These are phyloP conservation scores for Chenopodium formosanum DNA, from an alignment of 148 eudicot species.

Conservation along the genomic window DNA sequence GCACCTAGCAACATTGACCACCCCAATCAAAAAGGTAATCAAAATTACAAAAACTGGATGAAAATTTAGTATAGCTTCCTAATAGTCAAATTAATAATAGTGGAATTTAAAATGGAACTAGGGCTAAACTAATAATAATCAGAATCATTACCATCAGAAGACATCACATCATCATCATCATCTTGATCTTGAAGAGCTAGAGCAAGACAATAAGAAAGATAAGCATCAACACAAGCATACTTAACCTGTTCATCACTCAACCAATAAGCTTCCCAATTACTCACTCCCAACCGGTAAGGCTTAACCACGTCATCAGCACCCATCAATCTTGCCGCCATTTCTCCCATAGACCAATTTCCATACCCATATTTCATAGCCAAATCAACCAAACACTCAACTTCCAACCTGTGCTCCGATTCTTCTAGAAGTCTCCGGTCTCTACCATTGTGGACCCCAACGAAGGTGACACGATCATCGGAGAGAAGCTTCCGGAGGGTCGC, in stretches of 20 bases:
- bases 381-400: constrained; percentile 1
- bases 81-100: too few species aligned
- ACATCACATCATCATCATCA: constrained; percentile 2
- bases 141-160: neutral
- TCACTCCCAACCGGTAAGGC: neutral
- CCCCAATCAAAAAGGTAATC: too few species aligned
- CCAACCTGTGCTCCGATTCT: neutral
- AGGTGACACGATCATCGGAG: constrained; percentile 10
- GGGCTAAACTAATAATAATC: neutral
- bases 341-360: constrained; percentile 14
- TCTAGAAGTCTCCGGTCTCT: neutral
- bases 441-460: constrained; percentile 19
- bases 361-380: neutral
- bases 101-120: too few species aligned
- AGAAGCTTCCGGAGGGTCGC: neutral
- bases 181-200: neutral
- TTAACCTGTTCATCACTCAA: constrained; percentile 18
- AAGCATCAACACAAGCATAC: constrained; percentile 25
- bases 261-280: constrained; percentile 19
- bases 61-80: too few species aligned
- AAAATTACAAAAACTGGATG: too few species aligned
- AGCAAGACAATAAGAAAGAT: constrained; percentile 18
- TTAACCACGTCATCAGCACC: neutral
- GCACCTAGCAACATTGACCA: too few species aligned
- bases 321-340: constrained; percentile 10